Conservation (phyloP, 1,284 basidiomycete genomes). For the Coniferiporia weirii region DNA sequence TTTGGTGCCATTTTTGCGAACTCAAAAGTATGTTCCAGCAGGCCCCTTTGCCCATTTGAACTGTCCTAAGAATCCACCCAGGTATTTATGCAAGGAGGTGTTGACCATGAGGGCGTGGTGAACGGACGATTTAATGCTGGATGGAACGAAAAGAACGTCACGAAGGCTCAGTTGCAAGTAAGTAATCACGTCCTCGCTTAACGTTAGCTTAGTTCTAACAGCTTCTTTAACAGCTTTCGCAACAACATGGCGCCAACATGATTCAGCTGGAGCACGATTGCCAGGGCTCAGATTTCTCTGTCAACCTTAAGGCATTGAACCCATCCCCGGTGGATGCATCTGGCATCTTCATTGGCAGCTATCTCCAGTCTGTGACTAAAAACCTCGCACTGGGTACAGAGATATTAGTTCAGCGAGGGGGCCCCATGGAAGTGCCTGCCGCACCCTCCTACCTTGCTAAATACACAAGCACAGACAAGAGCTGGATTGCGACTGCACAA, state of each 20-base stretch:
- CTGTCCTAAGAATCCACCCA: conserved; percentile 31
- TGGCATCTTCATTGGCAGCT: conserved; percentile 93
- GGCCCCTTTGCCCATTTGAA: conserved; percentile 6
- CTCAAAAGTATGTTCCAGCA: conserved; percentile 51
- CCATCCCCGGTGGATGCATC: conserved; percentile 84
- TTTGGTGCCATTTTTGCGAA: conserved; percentile 94
- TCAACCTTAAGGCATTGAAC: conserved; percentile 91
- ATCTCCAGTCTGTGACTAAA: conserved; percentile 93
- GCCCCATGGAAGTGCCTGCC: conserved; percentile 31
- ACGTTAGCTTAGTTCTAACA: not conserved
- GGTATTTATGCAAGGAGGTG: conserved; percentile 90
- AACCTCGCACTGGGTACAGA: conserved; percentile 90
- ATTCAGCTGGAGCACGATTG: conserved; percentile 94
- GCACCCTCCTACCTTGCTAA: conserved; percentile 88
- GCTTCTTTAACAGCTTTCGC: conserved; percentile 24
- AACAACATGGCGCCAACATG: conserved; percentile 77
- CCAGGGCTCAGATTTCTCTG: conserved; percentile 81
- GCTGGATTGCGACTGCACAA: conserved; percentile 93
- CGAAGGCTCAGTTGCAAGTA: conserved; percentile 90
- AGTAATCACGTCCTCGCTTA: conserved; percentile 23
- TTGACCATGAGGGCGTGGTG: conserved; percentile 91
- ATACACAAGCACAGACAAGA: conserved; percentile 66
- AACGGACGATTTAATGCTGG: conserved; percentile 88
- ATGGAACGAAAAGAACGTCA: conserved; percentile 76
- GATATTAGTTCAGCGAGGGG: conserved; percentile 70